Evolutionary conservation across 257 asterid species (phyloP), one percentile per base, ranked within the genome.

Genomic region (Cynanchum wilfordii): DNA sequence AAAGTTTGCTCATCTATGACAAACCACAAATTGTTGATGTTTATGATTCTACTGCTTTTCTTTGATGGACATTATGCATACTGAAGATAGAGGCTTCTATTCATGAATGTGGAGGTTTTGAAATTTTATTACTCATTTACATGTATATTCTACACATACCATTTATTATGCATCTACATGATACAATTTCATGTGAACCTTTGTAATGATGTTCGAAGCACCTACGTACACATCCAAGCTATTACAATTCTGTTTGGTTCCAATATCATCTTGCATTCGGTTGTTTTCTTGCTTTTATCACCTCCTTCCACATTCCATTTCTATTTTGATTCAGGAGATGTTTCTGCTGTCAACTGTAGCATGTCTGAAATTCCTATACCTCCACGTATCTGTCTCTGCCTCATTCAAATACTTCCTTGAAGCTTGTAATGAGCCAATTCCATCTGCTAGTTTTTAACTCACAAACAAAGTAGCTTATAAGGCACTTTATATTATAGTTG

Each of bases 91-190:
- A 29, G 66, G 66, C 44, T 27, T 15, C n/a, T 10, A 10, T 1
- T 59, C 44, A 29, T 29, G 4, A 59, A 27, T 24, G 17, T 59
- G 42, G n/a, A 59, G 16, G 17, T 27, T 59, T 59, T 59, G 36
- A 15, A 59, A 27, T 27, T 20, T 12, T 1, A 24, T 25, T 27
- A 58, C 38, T 25, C 63, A 10, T 58, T 59, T 59, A 59, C 10
- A 59, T 12, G 8, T 11, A 11, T 29, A 59, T 57, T 24, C 19
- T 2, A 57, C 64, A 24, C 19, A 13, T 59, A 40, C 66, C 40
- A 59, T 22, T 71, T 36, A 58, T 64, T 75, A 56, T 57, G 57
- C 70, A 60, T 62, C 7, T 25, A 16, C 36, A 1, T 58, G 13
- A n/a, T 22, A n/a, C 30, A 24, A 24, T 57, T 24, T 59, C 33